Evolutionary conservation across 2,329 filamentous ascomycete species (phyloP), one percentile per base, ranked within the genome.

Genomic region (Pseudofabraea citricarpa): DNA sequence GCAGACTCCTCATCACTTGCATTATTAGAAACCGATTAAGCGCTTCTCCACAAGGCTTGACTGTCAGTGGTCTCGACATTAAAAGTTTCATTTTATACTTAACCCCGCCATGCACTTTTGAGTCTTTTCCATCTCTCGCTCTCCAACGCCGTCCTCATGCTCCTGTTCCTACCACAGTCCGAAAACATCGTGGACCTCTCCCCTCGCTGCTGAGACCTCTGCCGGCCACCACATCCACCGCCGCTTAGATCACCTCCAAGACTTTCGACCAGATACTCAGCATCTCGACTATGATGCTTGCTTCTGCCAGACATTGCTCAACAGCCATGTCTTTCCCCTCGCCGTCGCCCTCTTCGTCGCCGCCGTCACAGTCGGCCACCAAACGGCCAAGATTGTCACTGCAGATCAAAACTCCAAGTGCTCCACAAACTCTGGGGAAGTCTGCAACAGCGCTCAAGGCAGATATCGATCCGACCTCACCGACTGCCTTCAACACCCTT

Each of bases 401-500:
- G 53, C 72, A 77, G 56, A 79, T 71, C 55, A 75, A 74, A 54
- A 65, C 73, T 19, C 59, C 67, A 22, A 58, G 62, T 44, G 63
- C 61, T 24, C 57, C 68, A 31, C 58, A 64, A 42, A 68, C 64
- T 42, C 60, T 68, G 13, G 59, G 63, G 27, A 64, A 67, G 47
- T 64, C 65, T 0, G 65, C 68, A 21, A 70, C 68, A 47, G 68
- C 65, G 5, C 57, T 74, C 33, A 61, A 61, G 43, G 38, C 68
- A 18, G 66, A 69, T 40, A 62, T 75, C 29, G 73, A 82, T 52
- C 73, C 76, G 22, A 74, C 69, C 45, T 81, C 79, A 23, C 77
- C 78, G 3, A 83, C 80, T 1, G 68, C 77, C 18, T 81, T 82
- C 65, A 83, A 83, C 62, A 83, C 80, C 2, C 70, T 83, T 29